These are phyloP conservation scores for Yamadazyma conglobata DNA, from an alignment of 1,139 yeast species.

Conservation along the genomic window DNA sequence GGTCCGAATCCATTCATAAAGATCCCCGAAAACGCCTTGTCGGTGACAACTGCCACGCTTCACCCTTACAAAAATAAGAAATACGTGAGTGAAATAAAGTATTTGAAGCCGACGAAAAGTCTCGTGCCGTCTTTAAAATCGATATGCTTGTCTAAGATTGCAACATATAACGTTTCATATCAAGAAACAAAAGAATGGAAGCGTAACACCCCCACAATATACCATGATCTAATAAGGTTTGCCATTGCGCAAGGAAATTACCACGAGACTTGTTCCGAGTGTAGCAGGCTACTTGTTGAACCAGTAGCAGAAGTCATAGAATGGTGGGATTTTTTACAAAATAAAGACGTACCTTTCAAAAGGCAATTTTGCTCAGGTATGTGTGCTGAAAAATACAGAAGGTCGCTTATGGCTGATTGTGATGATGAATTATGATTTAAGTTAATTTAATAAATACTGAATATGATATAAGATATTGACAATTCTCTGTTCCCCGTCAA, in stretches of 20 bases:
- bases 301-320: constrained; percentile 42
- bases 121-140: constrained; percentile 31
- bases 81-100: constrained; percentile 25
- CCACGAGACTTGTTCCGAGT: constrained; percentile 35
- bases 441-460: not conserved
- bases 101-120: constrained; percentile 12
- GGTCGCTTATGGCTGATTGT: constrained; percentile 6
- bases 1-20: constrained; percentile 43
- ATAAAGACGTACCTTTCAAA: constrained; percentile 36
- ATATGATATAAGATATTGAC: not conserved
- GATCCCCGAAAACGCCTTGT: constrained; percentile 28
- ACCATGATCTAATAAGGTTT: constrained; percentile 30
- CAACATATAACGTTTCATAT: constrained; percentile 42
- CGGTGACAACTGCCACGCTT: constrained; percentile 14
- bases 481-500: not conserved
- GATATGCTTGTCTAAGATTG: constrained; percentile 33
- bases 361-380: constrained; percentile 39
- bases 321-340: constrained; percentile 47
- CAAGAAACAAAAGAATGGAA: constrained; percentile 46
- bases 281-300: constrained; percentile 34
- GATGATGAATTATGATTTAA: constrained; percentile 7
- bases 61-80: constrained; percentile 13
- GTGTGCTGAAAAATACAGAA: constrained; percentile 30
- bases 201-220: constrained; percentile 31
- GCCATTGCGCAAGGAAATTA: constrained; percentile 42